Evolutionary conservation across 2,329 filamentous ascomycete species (phyloP).

Genomic region (Claviceps digitariae): DNA sequence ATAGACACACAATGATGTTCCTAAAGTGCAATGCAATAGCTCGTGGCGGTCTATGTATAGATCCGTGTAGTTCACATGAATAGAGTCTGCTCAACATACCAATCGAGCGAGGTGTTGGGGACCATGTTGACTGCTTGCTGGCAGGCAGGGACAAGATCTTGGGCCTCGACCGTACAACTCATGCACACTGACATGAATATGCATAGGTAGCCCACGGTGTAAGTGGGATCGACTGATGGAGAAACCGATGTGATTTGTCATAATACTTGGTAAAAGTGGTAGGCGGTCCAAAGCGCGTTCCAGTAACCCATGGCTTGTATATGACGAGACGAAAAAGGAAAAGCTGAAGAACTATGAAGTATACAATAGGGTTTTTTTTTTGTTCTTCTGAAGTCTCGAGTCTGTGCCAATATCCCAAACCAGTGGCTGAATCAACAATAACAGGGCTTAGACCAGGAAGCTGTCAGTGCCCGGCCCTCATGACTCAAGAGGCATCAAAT

Average conservation of each 20-base stretch:
- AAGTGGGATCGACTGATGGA: neutral
- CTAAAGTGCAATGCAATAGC: neutral
- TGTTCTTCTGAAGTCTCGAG: neutral
- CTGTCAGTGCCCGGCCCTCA: neutral
- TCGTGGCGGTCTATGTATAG: slow-evolving; percentile 1
- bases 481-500: neutral
- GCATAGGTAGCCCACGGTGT: slow-evolving; percentile 2
- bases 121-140: neutral
- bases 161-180: slow-evolving; percentile 3
- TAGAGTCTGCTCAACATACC: neutral
- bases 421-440: neutral
- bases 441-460: neutral
- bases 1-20: neutral
- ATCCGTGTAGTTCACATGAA: neutral
- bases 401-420: neutral
- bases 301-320: neutral
- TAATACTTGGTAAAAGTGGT: neutral
- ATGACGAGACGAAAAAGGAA: neutral
- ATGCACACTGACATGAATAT: slow-evolving; percentile 3
- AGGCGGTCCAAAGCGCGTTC: neutral
- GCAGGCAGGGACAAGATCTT: neutral
- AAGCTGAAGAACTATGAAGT: neutral
- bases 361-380: neutral
- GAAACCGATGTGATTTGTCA: slow-evolving; percentile 3
- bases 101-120: slow-evolving; percentile 1